Percentiles rank a stretch among this genome's conserved stretches.
These are phyloP conservation scores for Claviceps africana DNA, from an alignment of 2,329 filamentous ascomycete genomes.

Conservation along the genomic window DNA sequence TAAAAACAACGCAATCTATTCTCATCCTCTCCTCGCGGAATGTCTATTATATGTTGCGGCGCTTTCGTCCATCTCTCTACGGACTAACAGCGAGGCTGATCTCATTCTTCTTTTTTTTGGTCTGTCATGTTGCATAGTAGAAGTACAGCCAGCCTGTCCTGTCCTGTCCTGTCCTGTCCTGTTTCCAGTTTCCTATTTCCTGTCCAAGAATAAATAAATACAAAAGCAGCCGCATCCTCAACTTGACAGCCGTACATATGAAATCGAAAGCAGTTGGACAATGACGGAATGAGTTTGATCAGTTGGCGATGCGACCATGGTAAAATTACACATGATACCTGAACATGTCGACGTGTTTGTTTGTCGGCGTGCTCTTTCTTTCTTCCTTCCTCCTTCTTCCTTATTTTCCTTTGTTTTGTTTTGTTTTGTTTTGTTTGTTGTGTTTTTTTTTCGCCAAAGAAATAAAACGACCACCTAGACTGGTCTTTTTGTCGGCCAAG, in stretches of 20 bases:
- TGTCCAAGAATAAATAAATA: conserved; percentile 1
- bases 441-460: not conserved
- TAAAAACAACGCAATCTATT: conserved; percentile 3
- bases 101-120: not conserved
- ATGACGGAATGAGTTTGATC: conserved; percentile 2
- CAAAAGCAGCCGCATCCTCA: not conserved
- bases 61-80: not conserved
- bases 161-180: not conserved
- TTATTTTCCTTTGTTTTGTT: not conserved
- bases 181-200: not conserved
- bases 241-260: conserved; percentile 9
- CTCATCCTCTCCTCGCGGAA: not conserved
- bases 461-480: not conserved
- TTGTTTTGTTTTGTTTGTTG: not conserved
- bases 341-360: not conserved
- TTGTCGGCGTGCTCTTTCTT: not conserved
- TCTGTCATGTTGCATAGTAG: not conserved
- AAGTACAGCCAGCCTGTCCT: conserved; percentile 1
- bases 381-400: not conserved
- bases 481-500: not conserved
- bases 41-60: conserved; percentile 1
- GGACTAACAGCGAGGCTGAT: not conserved
- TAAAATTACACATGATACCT: not conserved
- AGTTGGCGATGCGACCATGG: not conserved
- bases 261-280: conserved; percentile 15